Base-by-base conservation (phyloP, 495 filamentous ascomycete genomes). In the Aspergillus cristatus region DNA sequence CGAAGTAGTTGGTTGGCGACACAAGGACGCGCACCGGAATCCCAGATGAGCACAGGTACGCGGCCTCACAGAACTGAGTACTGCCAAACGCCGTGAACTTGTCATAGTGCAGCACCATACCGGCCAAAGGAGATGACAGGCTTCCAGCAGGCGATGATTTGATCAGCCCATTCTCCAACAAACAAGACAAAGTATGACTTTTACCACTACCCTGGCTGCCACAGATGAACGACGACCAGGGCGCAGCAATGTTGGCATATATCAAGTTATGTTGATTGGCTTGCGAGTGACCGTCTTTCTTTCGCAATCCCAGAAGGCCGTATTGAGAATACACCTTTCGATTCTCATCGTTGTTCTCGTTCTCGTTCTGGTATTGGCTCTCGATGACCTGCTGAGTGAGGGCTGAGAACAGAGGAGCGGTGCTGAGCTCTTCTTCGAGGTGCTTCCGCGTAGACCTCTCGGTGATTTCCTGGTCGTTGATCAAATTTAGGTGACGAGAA, bases 131-230 rank as follows among this genome's bases (percentile, higher is more conserved):
- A 3, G 61, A 56, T 0, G 68, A 62, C 1, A 71, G 38, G 14
- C 47, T 43, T 3, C 60, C 62, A 11, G 60, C 50, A 40, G 14
- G 40, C 26, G 10, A 69, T 42, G 2, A 77, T 55, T 18, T 59
- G 68, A 49, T 72, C 10, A 48, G 32, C 1, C 18, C 32, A 14
- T 46, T 78, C 50, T 84, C 79, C 6, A 86, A 55, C 11, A 88
- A 55, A 46, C 79, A 84, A 0, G 78, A 74, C 4, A 84, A 49
- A 0, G 78, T 84, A 43, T 86, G 78, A 24, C 74, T 79, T 58
- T 86, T 87, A 1, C 84, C 83, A 34, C 76, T 79, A 0, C 83
- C 82, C 48, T 87, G 82, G 25, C 68, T 72, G 1, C 83, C 83
- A 43, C 83, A 88, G 38, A 88, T 81, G 57, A 87, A 86, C 0